Conservation (phyloP, 495 filamentous ascomycete species). For the Glarea lozoyensis region DNA sequence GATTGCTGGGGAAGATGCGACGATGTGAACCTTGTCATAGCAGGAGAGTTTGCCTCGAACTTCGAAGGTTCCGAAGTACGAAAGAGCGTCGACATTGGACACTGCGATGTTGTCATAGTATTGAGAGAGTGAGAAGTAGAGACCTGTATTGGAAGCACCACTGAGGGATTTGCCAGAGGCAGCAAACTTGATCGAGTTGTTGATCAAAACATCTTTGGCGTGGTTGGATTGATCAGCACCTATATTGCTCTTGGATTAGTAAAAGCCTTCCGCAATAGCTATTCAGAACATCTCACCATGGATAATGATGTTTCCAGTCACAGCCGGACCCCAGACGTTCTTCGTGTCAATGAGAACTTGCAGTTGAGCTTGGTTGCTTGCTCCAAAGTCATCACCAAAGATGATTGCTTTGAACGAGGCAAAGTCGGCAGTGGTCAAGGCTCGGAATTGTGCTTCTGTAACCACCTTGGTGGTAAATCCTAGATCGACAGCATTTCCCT, state of each 20-base stretch:
- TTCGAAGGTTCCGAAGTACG: conserved; percentile 34
- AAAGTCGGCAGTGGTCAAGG: conserved; percentile 29
- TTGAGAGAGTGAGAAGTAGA: conserved; percentile 30
- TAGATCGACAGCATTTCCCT: conserved; percentile 20
- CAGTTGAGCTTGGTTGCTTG: not conserved
- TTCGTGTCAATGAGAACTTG: conserved; percentile 19
- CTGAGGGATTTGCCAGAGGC: conserved; percentile 20
- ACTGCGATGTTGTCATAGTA: conserved; percentile 16
- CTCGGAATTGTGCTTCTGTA: conserved; percentile 23
- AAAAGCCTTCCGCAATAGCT: no score
- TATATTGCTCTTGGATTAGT: conserved; percentile 2
- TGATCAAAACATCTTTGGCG: conserved; percentile 26
- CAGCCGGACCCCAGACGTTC: conserved; percentile 27
- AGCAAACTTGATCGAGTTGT: conserved; percentile 30
- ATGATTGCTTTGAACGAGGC: conserved; percentile 31
- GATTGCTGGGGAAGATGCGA: conserved; percentile 31
- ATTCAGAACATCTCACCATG: conserved; percentile 21
- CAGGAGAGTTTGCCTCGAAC: conserved; percentile 33
- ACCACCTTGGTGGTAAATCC: conserved; percentile 25
- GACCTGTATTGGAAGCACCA: conserved; percentile 22
- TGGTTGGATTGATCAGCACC: conserved; percentile 30
- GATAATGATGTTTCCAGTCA: conserved; percentile 30
- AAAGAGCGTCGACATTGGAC: conserved; percentile 31
- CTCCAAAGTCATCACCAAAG: conserved; percentile 24
- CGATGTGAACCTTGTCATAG: conserved; percentile 37